These are phyloP conservation scores for Ophiocordyceps polyrhachis-furcata DNA, from an alignment of 2,329 filamentous ascomycete species.

Conservation along the genomic window DNA sequence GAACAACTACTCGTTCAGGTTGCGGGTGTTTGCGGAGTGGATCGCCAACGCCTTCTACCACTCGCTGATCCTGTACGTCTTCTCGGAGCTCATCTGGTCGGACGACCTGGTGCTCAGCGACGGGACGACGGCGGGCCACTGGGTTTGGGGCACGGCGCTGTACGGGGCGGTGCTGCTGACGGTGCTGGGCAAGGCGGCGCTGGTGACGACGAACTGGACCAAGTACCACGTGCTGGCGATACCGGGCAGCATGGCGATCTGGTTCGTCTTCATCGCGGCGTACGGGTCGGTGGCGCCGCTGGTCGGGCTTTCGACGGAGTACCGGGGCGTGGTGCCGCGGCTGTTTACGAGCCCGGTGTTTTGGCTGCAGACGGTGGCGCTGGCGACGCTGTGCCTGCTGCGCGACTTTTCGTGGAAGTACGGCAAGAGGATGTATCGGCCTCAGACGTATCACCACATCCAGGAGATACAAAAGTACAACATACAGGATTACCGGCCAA, in stretches of 20 bases:
- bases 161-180: slow-evolving; percentile 90
- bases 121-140: slow-evolving; percentile 74
- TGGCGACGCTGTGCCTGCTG: slow-evolving; percentile 66
- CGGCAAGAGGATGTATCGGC: slow-evolving; percentile 88
- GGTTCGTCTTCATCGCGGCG: slow-evolving; percentile 75
- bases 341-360: slow-evolving; percentile 71
- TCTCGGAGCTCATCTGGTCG: slow-evolving; percentile 63
- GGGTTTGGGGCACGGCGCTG: slow-evolving; percentile 92
- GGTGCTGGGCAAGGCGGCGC: slow-evolving; percentile 80
- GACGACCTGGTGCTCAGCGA: slow-evolving; percentile 62
- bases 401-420: slow-evolving; percentile 97
- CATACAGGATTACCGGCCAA: slow-evolving; percentile 92
- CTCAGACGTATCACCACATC: slow-evolving; percentile 91
- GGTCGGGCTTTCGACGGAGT: slow-evolving; percentile 65
- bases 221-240: slow-evolving; percentile 96
- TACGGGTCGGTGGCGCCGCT: slow-evolving; percentile 78
- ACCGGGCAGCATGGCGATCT: slow-evolving; percentile 78
- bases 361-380: slow-evolving; percentile 71
- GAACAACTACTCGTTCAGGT: slow-evolving; percentile 80
- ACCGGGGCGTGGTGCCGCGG: slow-evolving; percentile 62
- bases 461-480: slow-evolving; percentile 99
- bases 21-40: slow-evolving; percentile 86
- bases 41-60: slow-evolving; percentile 90
- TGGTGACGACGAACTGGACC: slow-evolving; percentile 96
- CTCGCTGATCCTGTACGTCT: slow-evolving; percentile 80